Conservation (phyloP, 1,139 yeast genomes). For the Geotrichum siamense region DNA sequence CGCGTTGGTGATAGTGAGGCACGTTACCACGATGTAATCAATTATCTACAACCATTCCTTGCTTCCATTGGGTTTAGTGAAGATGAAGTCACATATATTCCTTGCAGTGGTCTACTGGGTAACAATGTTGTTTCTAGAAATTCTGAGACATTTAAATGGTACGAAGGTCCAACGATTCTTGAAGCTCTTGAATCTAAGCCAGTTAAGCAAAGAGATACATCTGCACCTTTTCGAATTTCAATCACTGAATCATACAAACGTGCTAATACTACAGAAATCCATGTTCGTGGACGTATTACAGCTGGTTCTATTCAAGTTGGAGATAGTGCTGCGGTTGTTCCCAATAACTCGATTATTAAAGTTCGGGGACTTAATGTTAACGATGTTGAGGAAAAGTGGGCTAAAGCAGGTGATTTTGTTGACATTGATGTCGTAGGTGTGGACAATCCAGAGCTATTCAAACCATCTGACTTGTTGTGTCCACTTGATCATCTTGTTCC, state of each 20-base stretch:
- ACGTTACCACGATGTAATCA: constrained; percentile 56
- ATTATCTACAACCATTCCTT: constrained; percentile 54
- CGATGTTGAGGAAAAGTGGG: constrained; percentile 37
- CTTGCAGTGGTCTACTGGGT: constrained; percentile 82
- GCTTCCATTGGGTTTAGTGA: constrained; percentile 49
- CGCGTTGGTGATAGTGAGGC: constrained; percentile 48
- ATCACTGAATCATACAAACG: constrained; percentile 37
- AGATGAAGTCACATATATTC: constrained; percentile 57
- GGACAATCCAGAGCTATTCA: constrained; percentile 44
- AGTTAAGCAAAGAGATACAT: constrained; percentile 26
- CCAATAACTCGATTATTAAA: constrained; percentile 39
- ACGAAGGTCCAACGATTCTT: constrained; percentile 58
- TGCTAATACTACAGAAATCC: constrained; percentile 35
- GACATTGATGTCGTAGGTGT: constrained; percentile 50
- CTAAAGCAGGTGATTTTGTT: constrained; percentile 65
- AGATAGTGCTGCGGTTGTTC: constrained; percentile 58
- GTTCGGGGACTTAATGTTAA: constrained; percentile 41
- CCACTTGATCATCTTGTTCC: constrained; percentile 44
- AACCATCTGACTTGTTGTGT: constrained; percentile 69
- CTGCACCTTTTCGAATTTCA: constrained; percentile 37
- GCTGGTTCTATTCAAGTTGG: constrained; percentile 74
- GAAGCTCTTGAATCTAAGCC: constrained; percentile 39
- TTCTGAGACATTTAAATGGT: constrained; percentile 44
- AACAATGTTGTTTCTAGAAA: constrained; percentile 56
- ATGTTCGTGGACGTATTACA: constrained; percentile 62